These are phyloP conservation scores for Peronosclerospora sorghi DNA, from an alignment of 352 stramenopile species.

Conservation along the genomic window DNA sequence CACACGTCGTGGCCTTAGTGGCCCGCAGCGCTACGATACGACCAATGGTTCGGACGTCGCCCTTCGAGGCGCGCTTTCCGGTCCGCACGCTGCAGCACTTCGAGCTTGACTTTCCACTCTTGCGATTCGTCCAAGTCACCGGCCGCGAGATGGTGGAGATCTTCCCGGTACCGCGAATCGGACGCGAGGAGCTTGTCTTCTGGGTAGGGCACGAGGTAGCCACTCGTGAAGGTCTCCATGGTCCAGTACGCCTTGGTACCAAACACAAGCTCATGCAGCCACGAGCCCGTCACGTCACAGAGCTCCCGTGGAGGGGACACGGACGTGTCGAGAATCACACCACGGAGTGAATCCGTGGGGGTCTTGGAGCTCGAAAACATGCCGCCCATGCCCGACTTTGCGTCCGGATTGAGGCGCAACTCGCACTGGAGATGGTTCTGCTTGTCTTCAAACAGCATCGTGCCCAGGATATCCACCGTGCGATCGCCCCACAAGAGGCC, in stretches of 20 bases:
- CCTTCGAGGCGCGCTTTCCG: slow-evolving; percentile 66
- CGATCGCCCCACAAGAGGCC: slow-evolving; percentile 76
- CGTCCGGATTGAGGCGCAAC: slow-evolving; percentile 72
- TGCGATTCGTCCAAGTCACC: slow-evolving; percentile 70
- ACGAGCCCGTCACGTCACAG: slow-evolving; percentile 63
- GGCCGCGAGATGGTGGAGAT: slow-evolving; percentile 50
- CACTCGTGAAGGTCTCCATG: slow-evolving; percentile 46
- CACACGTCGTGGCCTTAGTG: no score
- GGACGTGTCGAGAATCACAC: slow-evolving; percentile 55
- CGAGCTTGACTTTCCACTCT: slow-evolving; percentile 77
- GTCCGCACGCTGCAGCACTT: slow-evolving; percentile 70
- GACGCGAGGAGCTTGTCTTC: slow-evolving; percentile 57
- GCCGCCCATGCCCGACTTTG: slow-evolving; percentile 79
- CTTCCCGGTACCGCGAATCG: slow-evolving; percentile 62
- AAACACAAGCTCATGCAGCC: slow-evolving; percentile 68
- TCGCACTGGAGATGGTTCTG: slow-evolving; percentile 60
- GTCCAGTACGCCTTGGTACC: slow-evolving; percentile 62
- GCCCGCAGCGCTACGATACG: slow-evolving; percentile 21
- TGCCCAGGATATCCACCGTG: slow-evolving; percentile 63
- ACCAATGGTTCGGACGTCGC: slow-evolving; percentile 69
- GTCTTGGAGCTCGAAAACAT: slow-evolving; percentile 77
- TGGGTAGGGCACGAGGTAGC: slow-evolving; percentile 41
- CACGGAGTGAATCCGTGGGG: slow-evolving; percentile 60
- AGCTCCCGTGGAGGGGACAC: slow-evolving; percentile 39
- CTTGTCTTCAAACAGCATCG: slow-evolving; percentile 67